phyloP scores from a whole-genome alignment of 1,284 basidiomycete species.

The Singerocomus inundabilis region DNA sequence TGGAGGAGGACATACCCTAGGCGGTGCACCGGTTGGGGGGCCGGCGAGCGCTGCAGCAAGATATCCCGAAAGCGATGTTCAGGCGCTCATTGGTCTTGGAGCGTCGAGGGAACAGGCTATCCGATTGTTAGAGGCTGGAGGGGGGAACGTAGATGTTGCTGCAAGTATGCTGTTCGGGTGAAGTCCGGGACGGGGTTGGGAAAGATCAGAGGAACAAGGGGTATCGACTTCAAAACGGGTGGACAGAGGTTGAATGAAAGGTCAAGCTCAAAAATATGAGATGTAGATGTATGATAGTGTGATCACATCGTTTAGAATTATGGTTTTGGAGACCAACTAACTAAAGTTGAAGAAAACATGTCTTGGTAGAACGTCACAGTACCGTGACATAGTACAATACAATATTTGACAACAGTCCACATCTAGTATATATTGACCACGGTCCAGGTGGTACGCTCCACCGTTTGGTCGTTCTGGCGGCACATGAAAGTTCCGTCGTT shows the following conservation, averaged over 20 bases:
- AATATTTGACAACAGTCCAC: no score
- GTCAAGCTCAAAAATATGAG: not conserved
- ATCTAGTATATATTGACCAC: no score
- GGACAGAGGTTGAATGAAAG: not conserved
- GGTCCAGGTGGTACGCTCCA: no score
- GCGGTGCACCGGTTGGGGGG: constrained; percentile 30
- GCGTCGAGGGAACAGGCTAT: constrained; percentile 75
- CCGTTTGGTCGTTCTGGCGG: no score
- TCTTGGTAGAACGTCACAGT: no score
- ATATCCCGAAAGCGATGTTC: constrained; percentile 54
- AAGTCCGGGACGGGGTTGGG: not conserved
- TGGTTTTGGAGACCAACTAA: not conserved
- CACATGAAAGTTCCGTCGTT: no score
- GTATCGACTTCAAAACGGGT: not conserved
- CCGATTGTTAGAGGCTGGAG: constrained; percentile 72
- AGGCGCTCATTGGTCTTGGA: constrained; percentile 70
- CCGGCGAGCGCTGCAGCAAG: constrained; percentile 18
- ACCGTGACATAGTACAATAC: no score
- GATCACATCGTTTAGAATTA: not conserved
- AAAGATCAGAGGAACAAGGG: not conserved
- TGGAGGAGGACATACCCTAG: constrained; percentile 57
- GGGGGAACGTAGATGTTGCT: constrained; percentile 86
- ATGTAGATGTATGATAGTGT: not conserved
- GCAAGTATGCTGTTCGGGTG: constrained; percentile 80
- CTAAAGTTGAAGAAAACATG: no score